Conservation (phyloP, 176 grass and related monocot genomes). For the Oryza longistaminata region DNA sequence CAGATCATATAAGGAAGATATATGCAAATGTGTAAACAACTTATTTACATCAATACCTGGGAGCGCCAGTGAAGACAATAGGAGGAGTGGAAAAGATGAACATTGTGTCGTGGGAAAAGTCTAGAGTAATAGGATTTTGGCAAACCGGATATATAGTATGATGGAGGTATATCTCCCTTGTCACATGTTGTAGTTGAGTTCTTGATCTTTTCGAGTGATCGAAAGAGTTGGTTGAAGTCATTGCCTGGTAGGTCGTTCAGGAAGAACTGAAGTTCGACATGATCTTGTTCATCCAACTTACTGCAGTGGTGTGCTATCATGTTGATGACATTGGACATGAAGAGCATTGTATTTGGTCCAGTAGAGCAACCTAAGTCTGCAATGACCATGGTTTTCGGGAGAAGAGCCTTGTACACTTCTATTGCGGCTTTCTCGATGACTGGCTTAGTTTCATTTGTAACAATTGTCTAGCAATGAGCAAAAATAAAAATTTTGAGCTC, state of each 20-base stretch:
- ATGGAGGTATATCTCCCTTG: neutral
- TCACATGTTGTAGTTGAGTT: neutral
- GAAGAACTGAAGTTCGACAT: conserved; percentile 46
- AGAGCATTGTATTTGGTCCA: conserved; percentile 21
- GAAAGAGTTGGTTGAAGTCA: conserved; percentile 56
- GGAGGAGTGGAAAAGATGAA: too few relatives aligned
- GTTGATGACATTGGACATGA: conserved; percentile 30
- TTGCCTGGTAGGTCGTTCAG: conserved; percentile 44
- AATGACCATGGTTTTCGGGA: conserved; percentile 26
- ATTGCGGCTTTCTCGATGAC: conserved; percentile 3
- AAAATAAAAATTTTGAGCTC: neutral
- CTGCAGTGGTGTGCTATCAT: neutral
- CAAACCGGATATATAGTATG: too few relatives aligned
- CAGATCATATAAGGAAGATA: too few relatives aligned
- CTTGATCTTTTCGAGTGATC: neutral
- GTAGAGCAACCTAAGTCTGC: conserved; percentile 48
- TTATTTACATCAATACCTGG: too few relatives aligned
- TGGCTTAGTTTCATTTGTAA: conserved; percentile 9
- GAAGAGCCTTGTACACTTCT: conserved; percentile 14
- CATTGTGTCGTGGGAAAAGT: too few relatives aligned
- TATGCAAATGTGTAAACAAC: too few relatives aligned
- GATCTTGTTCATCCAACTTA: neutral
- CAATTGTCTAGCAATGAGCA: neutral
- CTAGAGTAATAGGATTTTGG: too few relatives aligned
- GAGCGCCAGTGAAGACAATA: too few relatives aligned